These are phyloP conservation scores for Cerrena zonata DNA, from an alignment of 1,284 basidiomycete genomes.

Conservation along the genomic window DNA sequence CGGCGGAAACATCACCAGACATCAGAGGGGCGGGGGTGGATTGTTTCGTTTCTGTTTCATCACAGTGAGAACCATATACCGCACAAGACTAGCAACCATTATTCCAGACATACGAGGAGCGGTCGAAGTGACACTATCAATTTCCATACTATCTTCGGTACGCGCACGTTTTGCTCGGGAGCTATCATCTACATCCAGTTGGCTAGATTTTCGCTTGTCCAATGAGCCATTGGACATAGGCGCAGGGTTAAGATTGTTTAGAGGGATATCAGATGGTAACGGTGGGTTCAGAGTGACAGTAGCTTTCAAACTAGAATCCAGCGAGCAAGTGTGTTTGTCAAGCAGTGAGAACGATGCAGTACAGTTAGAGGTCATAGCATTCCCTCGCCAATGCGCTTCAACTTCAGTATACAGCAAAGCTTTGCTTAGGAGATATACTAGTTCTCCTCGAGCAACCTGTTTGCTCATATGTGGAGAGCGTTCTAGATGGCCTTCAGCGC, in stretches of 20 bases:
- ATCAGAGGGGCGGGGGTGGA: slow-evolving; percentile 3
- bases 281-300: slow-evolving; percentile 14
- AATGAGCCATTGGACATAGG: slow-evolving; percentile 12
- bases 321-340: slow-evolving; percentile 61
- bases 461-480: slow-evolving; percentile 59
- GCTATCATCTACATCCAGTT: slow-evolving; percentile 19
- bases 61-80: slow-evolving; percentile 1
- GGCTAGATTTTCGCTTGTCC: slow-evolving; percentile 30
- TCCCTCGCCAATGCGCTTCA: slow-evolving; percentile 70
- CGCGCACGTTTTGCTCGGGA: slow-evolving; percentile 28
- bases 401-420: slow-evolving; percentile 79
- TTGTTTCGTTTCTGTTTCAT: slow-evolving; percentile 4
- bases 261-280: slow-evolving; percentile 7
- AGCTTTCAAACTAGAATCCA: slow-evolving; percentile 29
- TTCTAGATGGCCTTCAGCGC: slow-evolving; percentile 64
- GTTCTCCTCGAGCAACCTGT: slow-evolving; percentile 75
- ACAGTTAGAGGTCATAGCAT: slow-evolving; percentile 56
- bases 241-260: neutral
- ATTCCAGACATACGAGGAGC: slow-evolving; percentile 25
- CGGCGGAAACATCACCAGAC: slow-evolving; percentile 5
- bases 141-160: slow-evolving; percentile 23
- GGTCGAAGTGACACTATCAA: slow-evolving; percentile 20
- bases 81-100: neutral
- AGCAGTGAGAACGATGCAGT: slow-evolving; percentile 64
- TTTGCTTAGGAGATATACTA: slow-evolving; percentile 75